These are phyloP conservation scores for Ophiostoma triangulosporum DNA, from an alignment of 2,329 filamentous ascomycete genomes.

Conservation along the genomic window DNA sequence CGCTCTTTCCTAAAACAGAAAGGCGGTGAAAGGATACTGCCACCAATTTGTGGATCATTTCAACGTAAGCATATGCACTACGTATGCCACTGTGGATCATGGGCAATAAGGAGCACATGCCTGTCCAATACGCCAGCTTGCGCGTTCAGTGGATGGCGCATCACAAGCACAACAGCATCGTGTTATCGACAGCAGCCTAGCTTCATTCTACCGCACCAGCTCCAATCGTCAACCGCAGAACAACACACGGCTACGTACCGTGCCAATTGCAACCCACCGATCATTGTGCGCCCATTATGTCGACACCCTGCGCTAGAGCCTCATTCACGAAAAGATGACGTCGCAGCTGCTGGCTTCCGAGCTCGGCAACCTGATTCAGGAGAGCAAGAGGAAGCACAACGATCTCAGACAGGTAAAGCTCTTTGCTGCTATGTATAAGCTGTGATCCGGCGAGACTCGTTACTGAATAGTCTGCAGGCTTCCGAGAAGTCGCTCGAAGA, in stretches of 20 bases:
- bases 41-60: slow-evolving; percentile 24
- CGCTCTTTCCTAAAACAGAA: neutral
- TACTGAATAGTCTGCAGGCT: too few relatives aligned
- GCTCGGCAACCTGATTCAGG: slow-evolving; percentile 80
- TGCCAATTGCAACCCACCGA: neutral
- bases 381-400: slow-evolving; percentile 88
- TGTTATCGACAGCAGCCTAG: neutral
- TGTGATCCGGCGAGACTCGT: too few relatives aligned
- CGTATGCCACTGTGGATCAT: slow-evolving; percentile 31
- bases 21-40: slow-evolving; percentile 13
- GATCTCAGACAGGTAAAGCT: slow-evolving; percentile 73
- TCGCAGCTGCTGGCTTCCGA: slow-evolving; percentile 80
- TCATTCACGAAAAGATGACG: slow-evolving; percentile 51
- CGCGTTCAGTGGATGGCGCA: neutral
- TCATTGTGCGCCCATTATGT: slow-evolving; percentile 8
- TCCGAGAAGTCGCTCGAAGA: slow-evolving; percentile 90
- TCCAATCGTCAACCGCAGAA: neutral
- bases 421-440: too few relatives aligned
- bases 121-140: neutral
- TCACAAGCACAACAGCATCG: neutral
- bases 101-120: neutral
- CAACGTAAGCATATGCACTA: too few relatives aligned
- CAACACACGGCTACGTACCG: neutral
- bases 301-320: slow-evolving; percentile 5
- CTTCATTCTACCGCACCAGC: neutral